Conservation (phyloP, 2,329 filamentous ascomycete species). For the Fusarium subtropicale region DNA sequence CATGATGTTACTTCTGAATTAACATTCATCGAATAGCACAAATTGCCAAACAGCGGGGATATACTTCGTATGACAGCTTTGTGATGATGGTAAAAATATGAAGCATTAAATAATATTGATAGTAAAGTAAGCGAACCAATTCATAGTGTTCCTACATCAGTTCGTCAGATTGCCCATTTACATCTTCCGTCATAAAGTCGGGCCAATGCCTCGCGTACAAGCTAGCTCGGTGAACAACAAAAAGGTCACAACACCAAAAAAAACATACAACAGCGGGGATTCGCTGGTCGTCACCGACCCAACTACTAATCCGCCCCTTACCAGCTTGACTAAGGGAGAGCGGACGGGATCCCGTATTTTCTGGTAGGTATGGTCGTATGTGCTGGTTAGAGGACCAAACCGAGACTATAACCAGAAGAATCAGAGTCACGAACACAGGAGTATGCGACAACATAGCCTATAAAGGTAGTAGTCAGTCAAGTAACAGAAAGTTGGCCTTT, state of each 20-base stretch:
- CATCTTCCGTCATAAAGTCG: not conserved
- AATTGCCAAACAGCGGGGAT: not conserved
- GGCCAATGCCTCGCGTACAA: not conserved
- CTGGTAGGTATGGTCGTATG: conserved; percentile 14
- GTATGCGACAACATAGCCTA: too few species aligned
- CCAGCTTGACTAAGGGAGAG: conserved; percentile 14
- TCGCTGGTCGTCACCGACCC: conserved; percentile 16
- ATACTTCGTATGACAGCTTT: not conserved
- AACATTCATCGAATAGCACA: not conserved
- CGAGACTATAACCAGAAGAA: not conserved
- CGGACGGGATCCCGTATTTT: conserved; percentile 15
- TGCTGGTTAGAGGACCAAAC: not conserved
- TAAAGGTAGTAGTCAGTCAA: too few species aligned
- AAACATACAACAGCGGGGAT: conserved; percentile 12
- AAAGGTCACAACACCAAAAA: not conserved
- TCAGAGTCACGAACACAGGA: not conserved
- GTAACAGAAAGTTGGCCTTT: too few species aligned
- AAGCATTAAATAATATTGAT: not conserved
- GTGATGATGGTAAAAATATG: not conserved
- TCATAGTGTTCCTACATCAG: not conserved
- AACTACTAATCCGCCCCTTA: conserved; percentile 16
- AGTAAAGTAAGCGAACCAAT: not conserved
- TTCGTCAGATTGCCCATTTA: not conserved
- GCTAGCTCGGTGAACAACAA: not conserved
- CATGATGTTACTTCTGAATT: not conserved